Conservation (phyloP, 2,329 filamentous ascomycete genomes). For the Neoascochyta sp. region DNA sequence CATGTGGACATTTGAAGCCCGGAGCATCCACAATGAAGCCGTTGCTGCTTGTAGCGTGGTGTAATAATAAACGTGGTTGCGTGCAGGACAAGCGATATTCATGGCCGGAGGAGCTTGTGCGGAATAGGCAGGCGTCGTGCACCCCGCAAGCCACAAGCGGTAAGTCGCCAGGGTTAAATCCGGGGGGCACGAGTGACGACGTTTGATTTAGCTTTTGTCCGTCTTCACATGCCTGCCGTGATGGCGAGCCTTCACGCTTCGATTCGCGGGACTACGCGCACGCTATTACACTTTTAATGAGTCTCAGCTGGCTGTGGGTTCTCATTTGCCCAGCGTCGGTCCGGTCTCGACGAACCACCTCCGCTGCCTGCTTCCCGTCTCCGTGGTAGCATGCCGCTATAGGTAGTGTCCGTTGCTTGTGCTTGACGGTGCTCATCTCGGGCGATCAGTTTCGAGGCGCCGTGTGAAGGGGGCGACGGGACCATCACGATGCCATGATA, state of each 20-base stretch:
- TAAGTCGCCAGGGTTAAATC: conserved; percentile 14
- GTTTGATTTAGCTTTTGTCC: conserved; percentile 8
- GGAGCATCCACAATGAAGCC: conserved; percentile 1
- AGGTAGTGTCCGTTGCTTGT: conserved; percentile 12
- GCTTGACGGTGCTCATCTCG: conserved; percentile 8
- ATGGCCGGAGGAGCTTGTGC: conserved; percentile 11
- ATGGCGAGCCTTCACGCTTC: neutral
- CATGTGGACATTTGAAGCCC: neutral
- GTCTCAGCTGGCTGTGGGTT: conserved; percentile 7
- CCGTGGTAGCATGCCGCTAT: conserved; percentile 12
- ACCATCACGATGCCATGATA: conserved; percentile 3
- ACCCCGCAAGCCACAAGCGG: conserved; percentile 10
- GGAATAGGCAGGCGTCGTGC: conserved; percentile 12
- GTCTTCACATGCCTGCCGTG: conserved; percentile 13
- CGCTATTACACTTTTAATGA: conserved; percentile 12
- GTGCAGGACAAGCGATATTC: conserved; percentile 1
- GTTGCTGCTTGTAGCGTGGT: conserved; percentile 5
- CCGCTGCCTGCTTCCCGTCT: conserved; percentile 3
- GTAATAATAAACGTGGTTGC: conserved; percentile 1
- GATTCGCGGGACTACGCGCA: conserved; percentile 9
- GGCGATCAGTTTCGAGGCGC: conserved; percentile 2
- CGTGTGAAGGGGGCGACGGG: conserved; percentile 1
- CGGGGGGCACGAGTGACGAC: conserved; percentile 8
- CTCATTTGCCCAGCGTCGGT: conserved; percentile 15
- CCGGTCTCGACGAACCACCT: conserved; percentile 9